phyloP scores from a whole-genome alignment of 78 protist genomes.

The Dictyostelium intermedium region DNA sequence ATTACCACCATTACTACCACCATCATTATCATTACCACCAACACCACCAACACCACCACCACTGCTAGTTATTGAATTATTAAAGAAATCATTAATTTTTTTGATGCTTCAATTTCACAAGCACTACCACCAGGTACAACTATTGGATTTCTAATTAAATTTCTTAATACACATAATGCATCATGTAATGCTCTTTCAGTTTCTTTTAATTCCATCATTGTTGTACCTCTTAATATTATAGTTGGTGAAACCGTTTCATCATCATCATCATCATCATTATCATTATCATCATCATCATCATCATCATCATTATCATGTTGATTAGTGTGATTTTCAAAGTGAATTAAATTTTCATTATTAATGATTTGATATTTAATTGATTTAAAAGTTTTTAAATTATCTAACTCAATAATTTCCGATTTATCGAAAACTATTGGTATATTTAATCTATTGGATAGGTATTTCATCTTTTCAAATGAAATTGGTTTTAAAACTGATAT shows the following conservation, averaged over 20 bases:
- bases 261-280: background rate
- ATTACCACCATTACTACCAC: background rate
- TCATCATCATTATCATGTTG: background rate
- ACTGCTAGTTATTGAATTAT: background rate
- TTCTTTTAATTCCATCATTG: constrained; percentile 35
- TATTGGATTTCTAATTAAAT: background rate
- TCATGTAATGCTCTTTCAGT: constrained; percentile 67
- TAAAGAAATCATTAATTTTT: background rate
- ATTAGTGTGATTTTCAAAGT: background rate
- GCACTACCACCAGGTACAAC: constrained; percentile 79
- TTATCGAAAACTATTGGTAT: background rate
- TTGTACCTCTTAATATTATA: constrained; percentile 32
- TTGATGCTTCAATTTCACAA: constrained; percentile 42
- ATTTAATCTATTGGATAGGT: background rate
- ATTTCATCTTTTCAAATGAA: background rate
- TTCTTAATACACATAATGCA: constrained; percentile 61
- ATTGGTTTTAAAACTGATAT: constrained; percentile 49
- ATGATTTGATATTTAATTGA: background rate
- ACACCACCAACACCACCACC: too few species aligned
- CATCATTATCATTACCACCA: background rate
- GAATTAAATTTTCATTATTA: background rate
- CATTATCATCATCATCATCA: too few species aligned
- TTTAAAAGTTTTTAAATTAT: background rate
- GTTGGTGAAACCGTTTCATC: background rate
- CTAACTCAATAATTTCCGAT: background rate